Evolutionary conservation across 2,329 filamentous ascomycete species (phyloP).

Genomic region (Pseudogymnoascus sp.): DNA sequence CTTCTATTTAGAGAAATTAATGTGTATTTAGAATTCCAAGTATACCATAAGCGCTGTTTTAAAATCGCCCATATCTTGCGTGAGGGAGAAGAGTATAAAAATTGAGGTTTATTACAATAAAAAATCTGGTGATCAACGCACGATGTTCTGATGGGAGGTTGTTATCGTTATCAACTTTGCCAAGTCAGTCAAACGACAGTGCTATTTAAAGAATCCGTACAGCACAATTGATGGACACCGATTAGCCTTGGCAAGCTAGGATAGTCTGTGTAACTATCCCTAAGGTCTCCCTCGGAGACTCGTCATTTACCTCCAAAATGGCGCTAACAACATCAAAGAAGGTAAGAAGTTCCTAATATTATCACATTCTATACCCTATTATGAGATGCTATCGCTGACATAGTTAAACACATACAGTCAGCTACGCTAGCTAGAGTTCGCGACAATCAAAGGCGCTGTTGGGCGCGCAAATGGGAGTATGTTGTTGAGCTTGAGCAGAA

Average conservation of each 20-base stretch:
- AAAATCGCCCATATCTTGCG: too few relatives aligned
- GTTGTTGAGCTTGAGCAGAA: constrained; percentile 35
- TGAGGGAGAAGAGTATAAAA: too few relatives aligned
- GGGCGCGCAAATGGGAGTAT: background rate
- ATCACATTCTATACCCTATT: background rate
- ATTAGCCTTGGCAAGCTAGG: background rate
- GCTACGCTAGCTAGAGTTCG: background rate
- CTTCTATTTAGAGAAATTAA: background rate
- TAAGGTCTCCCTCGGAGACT: background rate
- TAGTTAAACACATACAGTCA: background rate
- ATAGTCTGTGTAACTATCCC: background rate
- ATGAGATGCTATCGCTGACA: background rate
- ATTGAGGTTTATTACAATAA: background rate
- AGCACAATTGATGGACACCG: too few relatives aligned
- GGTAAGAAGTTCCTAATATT: background rate
- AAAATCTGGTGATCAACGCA: background rate
- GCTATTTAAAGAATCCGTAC: background rate
- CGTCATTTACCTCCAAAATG: background rate
- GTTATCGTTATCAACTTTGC: too few relatives aligned
- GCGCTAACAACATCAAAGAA: background rate
- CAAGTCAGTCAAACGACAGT: too few relatives aligned
- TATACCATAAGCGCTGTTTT: background rate
- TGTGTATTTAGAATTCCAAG: background rate
- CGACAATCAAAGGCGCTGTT: constrained; percentile 8
- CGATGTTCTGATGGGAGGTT: too few relatives aligned